Evolutionary conservation across 2,329 filamentous ascomycete species (phyloP).

Genomic region (Cytospora mali): DNA sequence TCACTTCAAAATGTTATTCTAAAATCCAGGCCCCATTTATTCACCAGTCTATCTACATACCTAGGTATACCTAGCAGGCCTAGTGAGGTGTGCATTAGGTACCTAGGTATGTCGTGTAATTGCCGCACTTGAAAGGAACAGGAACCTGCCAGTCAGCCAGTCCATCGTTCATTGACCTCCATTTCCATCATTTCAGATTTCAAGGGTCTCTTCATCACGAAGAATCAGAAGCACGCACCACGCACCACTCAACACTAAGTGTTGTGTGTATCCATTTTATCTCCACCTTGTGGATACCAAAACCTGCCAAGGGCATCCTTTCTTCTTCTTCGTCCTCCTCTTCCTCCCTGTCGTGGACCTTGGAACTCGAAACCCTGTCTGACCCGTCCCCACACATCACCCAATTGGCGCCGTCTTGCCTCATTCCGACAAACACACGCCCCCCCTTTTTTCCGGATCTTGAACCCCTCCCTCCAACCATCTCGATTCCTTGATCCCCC

Average conservation of each 20-base stretch:
- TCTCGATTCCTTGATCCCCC: not conserved
- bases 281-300: slow-evolving; percentile 7
- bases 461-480: not conserved
- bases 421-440: slow-evolving; percentile 21
- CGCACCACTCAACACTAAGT: not conserved
- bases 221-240: slow-evolving; percentile 10
- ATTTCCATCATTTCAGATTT: not conserved
- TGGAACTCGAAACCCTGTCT: slow-evolving; percentile 9
- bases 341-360: slow-evolving; percentile 6
- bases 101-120: not conserved
- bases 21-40: not conserved
- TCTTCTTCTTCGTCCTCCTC: not conserved
- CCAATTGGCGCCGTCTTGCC: slow-evolving; percentile 16
- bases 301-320: slow-evolving; percentile 1
- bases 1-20: too few relatives aligned
- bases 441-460: slow-evolving; percentile 1
- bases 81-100: too few relatives aligned
- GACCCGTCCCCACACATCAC: slow-evolving; percentile 10
- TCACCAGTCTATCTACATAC: not conserved
- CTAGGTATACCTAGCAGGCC: too few relatives aligned
- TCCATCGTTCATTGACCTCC: not conserved
- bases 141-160: not conserved
- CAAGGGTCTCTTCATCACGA: not conserved
- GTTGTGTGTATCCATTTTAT: slow-evolving; percentile 13
- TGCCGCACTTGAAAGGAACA: not conserved